Evolutionary conservation across 805 yeast species (phyloP), one percentile per base, ranked within the genome.

Genomic region (Candida manassasensis): DNA sequence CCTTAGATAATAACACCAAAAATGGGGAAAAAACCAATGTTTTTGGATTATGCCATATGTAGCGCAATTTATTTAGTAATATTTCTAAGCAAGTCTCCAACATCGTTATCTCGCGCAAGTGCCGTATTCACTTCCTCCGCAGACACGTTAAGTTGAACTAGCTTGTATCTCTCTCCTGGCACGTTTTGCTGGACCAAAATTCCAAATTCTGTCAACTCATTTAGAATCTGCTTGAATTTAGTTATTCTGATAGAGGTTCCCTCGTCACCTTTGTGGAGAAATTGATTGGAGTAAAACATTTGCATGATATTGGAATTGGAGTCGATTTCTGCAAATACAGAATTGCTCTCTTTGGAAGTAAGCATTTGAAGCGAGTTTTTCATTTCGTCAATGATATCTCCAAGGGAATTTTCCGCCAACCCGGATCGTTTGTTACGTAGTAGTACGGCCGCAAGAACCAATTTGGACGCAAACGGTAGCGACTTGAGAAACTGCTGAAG

Each of bases 331-430:
- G 41, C 38, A 15, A 55, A 39, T 3, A 41, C 48, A 16, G 35
- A 39, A 13, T 48, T 41, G 13, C 49, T 42, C 14, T 49, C 55
- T 27, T 49, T 46, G 3, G 62, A 39, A 0, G 67, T 68, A 7
- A 72, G 49, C 41, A 73, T 61, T 11, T 73, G 63, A 4, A 65
- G 43, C 2, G 79, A 55, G 28, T 73, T 73, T 37, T 72, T 74
- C 52, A 84, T 68, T 50, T 88, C 96, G 52, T 86, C 95, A 17
- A 85, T 67, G 1, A 89, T 67, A 43, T 84, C 93, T 16, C 90
- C 90, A 27, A 88, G 50, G 0, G 79, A 54, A 39, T 78, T 78
- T 43, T 87, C 96, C 2, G 81, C 82, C 12, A 73, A 46, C 0
- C 90, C 89, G 0, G 80, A 67, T 32, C 90, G 73, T 35, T 83